A percentile compares a stretch with the other conserved stretches of the same genome.
Conservation (phyloP, 305 asterid species). For the Fraxinus ornus region DNA sequence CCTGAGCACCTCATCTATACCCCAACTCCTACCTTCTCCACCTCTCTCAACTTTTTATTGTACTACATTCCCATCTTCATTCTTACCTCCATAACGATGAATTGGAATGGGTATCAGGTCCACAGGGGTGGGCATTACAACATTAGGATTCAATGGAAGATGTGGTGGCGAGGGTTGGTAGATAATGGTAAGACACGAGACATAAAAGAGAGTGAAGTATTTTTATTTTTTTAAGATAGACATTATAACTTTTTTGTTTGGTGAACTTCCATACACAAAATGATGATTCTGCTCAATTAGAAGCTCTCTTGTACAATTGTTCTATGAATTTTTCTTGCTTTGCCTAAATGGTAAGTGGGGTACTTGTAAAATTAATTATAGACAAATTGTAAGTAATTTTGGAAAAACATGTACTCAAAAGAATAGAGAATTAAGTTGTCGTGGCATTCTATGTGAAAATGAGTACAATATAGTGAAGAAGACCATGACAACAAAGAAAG, state of each 20-base stretch:
- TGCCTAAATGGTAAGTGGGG: background rate
- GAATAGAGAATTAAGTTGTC: background rate
- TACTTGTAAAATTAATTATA: background rate
- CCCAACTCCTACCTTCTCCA: background rate
- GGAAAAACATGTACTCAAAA: background rate
- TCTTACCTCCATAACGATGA: background rate
- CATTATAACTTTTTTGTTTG: background rate
- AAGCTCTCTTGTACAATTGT: background rate
- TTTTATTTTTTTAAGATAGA: background rate
- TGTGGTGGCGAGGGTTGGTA: background rate
- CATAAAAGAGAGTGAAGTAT: background rate
- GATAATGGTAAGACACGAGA: background rate
- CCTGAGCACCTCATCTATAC: background rate
- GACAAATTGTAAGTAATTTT: background rate
- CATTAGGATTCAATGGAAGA: background rate
- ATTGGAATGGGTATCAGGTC: background rate
- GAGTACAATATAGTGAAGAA: background rate
- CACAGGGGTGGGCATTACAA: background rate
- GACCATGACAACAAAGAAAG: background rate
- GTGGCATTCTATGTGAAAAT: background rate
- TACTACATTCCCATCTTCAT: background rate
- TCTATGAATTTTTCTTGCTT: background rate
- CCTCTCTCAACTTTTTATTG: background rate
- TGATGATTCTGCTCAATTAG: background rate
- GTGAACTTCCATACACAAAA: background rate